Conservation (phyloP, 164 flowering plant species). For the Houttuynia cordata region DNA sequence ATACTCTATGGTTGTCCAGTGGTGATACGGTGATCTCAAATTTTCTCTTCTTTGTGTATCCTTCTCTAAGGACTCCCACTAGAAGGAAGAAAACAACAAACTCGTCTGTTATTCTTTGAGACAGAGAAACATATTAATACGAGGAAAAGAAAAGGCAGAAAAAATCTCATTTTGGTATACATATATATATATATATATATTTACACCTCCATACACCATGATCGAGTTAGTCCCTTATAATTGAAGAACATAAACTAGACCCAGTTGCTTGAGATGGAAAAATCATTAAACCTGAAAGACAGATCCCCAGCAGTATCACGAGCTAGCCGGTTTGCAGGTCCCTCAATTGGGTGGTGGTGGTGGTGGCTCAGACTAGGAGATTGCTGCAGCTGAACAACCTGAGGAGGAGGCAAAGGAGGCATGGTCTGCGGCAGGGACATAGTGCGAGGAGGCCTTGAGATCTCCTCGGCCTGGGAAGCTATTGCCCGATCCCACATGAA, state of each 20-base stretch:
- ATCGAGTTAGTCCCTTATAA: too few relatives aligned
- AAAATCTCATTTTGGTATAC: too few relatives aligned
- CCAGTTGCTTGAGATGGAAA: conserved; percentile 46
- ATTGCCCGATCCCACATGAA: conserved; percentile 48
- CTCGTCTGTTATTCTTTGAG: too few relatives aligned
- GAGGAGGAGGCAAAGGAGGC: conserved; percentile 16
- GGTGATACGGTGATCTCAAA: too few relatives aligned
- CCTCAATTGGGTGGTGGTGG: conserved; percentile 4
- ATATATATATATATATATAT: too few relatives aligned
- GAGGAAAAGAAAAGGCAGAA: too few relatives aligned
- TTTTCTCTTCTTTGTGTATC: too few relatives aligned
- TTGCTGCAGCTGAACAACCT: background rate
- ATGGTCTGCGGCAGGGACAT: conserved; percentile 15
- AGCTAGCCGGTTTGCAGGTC: conserved; percentile 14
- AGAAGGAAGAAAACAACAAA: too few relatives aligned
- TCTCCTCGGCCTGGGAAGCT: conserved; percentile 13
- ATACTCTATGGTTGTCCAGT: too few relatives aligned
- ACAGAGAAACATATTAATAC: too few relatives aligned
- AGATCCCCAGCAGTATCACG: conserved; percentile 58
- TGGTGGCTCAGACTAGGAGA: background rate
- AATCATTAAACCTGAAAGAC: conserved; percentile 54
- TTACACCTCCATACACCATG: too few relatives aligned
- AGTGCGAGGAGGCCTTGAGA: conserved; percentile 10
- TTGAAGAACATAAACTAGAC: conserved; percentile 14
- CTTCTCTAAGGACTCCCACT: too few relatives aligned